phyloP scores from a whole-genome alignment of 306 rosid genomes.

The Cyamopsis tetragonoloba region DNA sequence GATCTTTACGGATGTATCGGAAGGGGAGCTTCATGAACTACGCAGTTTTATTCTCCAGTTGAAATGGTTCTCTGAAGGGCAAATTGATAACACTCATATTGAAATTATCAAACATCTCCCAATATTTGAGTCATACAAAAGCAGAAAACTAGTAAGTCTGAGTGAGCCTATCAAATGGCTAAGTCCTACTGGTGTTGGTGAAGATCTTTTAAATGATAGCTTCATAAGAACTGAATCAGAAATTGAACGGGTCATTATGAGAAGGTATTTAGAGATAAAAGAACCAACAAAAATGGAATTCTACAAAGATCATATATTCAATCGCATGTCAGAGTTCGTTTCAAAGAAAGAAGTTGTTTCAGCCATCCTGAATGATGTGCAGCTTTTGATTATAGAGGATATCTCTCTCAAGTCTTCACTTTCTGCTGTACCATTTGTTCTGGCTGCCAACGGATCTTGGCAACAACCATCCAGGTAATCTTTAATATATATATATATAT shows the following conservation, averaged over 20 bases:
- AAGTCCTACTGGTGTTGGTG: constrained; percentile 68
- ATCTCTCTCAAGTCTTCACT: constrained; percentile 55
- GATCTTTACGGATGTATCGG: constrained; percentile 66
- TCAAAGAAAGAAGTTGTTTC: constrained; percentile 50
- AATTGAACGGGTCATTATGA: constrained; percentile 65
- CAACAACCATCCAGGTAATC: constrained; percentile 78
- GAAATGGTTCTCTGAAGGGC: constrained; percentile 82
- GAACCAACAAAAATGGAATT: constrained; percentile 80
- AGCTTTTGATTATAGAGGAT: constrained; percentile 68
- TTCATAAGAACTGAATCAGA: constrained; percentile 84
- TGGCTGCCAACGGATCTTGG: constrained; percentile 95
- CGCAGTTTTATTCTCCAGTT: constrained; percentile 94
- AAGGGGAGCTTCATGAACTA: constrained; percentile 93
- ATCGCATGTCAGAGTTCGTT: constrained; percentile 63
- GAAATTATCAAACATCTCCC: constrained; percentile 75
- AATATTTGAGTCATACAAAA: constrained; percentile 75
- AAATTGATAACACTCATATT: constrained; percentile 57
- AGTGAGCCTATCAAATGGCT: constrained; percentile 82
- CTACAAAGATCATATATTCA: constrained; percentile 77
- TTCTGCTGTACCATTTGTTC: constrained; percentile 65
- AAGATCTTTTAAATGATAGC: constrained; percentile 74
- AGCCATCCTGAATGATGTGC: constrained; percentile 68
- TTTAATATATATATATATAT: neutral
- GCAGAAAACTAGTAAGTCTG: constrained; percentile 76
- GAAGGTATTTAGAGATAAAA: constrained; percentile 58